Evolutionary conservation across 306 rosid genomes (phyloP).

Genomic region (Medicago truncatula): DNA sequence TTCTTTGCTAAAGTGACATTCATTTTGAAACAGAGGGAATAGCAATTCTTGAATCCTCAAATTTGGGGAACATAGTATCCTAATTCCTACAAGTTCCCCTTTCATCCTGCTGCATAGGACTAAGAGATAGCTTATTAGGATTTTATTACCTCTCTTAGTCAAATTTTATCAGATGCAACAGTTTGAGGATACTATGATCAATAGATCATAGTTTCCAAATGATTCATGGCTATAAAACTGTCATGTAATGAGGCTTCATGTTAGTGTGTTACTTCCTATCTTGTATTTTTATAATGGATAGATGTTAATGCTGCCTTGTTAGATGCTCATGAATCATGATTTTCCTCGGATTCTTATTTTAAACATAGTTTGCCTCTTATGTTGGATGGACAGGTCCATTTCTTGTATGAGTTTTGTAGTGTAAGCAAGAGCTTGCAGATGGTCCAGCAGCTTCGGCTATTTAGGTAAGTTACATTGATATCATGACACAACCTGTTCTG

Average conservation of each 20-base stretch:
- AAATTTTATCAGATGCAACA: no score
- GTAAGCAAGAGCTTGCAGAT: constrained; percentile 92
- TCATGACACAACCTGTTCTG: constrained; percentile 27
- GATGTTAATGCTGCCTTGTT: constrained; percentile 34
- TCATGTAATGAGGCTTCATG: constrained; percentile 11
- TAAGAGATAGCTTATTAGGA: no score
- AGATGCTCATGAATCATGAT: not conserved
- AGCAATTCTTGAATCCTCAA: no score
- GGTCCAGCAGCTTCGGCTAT: constrained; percentile 93
- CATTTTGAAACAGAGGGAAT: no score
- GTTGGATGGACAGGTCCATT: constrained; percentile 67
- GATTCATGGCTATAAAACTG: not conserved
- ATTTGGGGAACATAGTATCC: no score
- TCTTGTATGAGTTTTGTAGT: constrained; percentile 91
- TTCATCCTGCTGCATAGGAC: no score
- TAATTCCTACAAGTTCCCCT: no score
- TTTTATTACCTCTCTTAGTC: no score
- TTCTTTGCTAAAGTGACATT: no score
- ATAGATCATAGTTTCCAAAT: not conserved
- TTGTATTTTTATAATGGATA: constrained; percentile 28
- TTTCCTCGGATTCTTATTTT: constrained; percentile 13
- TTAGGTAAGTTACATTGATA: constrained; percentile 59
- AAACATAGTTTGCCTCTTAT: constrained; percentile 24
- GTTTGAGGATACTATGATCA: no score
- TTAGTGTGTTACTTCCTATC: constrained; percentile 22